Base-by-base conservation (phyloP, 2,329 filamentous ascomycete species). In the Alternaria atra region DNA sequence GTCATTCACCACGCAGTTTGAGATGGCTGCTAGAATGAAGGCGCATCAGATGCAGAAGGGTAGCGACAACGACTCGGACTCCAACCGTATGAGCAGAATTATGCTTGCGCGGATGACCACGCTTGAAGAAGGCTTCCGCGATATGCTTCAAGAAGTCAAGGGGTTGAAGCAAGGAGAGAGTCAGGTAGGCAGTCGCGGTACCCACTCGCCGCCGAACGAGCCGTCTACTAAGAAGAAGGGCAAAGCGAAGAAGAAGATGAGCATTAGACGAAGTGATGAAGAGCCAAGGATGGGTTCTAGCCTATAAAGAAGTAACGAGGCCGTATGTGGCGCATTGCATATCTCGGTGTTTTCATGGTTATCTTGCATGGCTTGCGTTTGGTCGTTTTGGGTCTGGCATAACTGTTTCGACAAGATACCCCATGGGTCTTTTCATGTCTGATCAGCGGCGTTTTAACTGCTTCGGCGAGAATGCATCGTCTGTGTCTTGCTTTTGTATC, bases 101-200 rank as follows among this genome's bases (percentile, higher is more conserved):
- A 91, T 97, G 79, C 83, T 97, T 46, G 92, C 93, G 8, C 85
- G 93, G 34, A 97, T 97, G 93, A 95, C 95, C 77, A 94, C 91
- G 7, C 84, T 98, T 2, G 94, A 98, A 76, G 93, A 97, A 79
- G 91, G 93, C 13, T 94, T 98, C 77, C 86, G 91, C 2, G 92
- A 97, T 61, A 90, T 97, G n/a, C 87, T 93, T 58, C 88, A 87
- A 64, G 92, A 95, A 77, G 90, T 97, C 76, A 88, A 91, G 63
- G 87, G 88, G 64, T 80, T 87, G 75, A 87, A 83, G 78, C 78
- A 77, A 64, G 77, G 72, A 23, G 75, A 72, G 1, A 68, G 71
- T 48, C 64, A 72, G 25, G 58, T 53, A 7, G 67, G 61, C 7
- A 74, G 72, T 39, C 68, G 68, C n/a, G 71, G 73, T 10, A 73